Evolutionary conservation across 2,329 filamentous ascomycete species (phyloP).

Genomic region (Rhinocladiella similis): DNA sequence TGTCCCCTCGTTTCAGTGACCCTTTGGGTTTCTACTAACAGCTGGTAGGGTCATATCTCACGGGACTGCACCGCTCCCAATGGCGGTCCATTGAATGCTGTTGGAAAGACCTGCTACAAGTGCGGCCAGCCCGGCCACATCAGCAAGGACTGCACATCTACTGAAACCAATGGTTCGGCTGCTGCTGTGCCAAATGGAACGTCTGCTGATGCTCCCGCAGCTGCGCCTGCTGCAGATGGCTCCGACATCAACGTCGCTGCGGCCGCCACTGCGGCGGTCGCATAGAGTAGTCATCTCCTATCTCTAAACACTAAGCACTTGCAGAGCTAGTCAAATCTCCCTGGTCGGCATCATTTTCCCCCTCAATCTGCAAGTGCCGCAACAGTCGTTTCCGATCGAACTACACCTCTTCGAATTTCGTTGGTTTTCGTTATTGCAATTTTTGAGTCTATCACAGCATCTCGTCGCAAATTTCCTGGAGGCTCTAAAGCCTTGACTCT

Average conservation of each 20-base stretch:
- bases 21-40: conserved; percentile 5
- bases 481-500: conserved; percentile 10
- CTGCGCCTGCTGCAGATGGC: conserved; percentile 21
- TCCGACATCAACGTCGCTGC: conserved; percentile 20
- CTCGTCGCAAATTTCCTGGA: conserved; percentile 12
- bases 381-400: conserved; percentile 14
- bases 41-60: conserved; percentile 73
- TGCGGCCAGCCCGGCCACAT: conserved; percentile 96
- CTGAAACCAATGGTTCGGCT: conserved; percentile 49
- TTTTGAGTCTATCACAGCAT: not conserved
- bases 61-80: conserved; percentile 95
- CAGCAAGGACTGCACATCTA: conserved; percentile 90
- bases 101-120: conserved; percentile 98
- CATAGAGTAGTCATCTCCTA: conserved; percentile 9
- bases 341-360: not conserved
- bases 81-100: conserved; percentile 90
- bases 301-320: not conserved
- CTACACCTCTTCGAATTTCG: not conserved
- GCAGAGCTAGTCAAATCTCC: not conserved
- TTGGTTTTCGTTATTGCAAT: conserved; percentile 3
- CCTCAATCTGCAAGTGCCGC: not conserved
- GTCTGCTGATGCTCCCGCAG: conserved; percentile 21
- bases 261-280: conserved; percentile 23
- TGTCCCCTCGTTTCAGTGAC: not conserved
- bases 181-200: conserved; percentile 18